Evolutionary conservation across 129 eudicot species (phyloP), one percentile per base, ranked within the genome.

Genomic region (Solidago caesia): DNA sequence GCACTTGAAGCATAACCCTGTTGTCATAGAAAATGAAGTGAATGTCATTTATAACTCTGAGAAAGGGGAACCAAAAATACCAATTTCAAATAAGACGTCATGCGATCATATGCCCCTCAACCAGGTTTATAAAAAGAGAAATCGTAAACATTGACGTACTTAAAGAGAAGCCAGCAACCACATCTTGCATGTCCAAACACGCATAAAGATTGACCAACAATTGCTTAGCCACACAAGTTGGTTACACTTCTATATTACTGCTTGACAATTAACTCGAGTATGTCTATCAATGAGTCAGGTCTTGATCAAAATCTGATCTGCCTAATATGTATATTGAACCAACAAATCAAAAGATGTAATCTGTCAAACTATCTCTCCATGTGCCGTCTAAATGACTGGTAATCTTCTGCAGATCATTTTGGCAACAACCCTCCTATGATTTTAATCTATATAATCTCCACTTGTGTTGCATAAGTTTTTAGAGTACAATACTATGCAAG

Each of bases 1-100:
- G 59, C 59, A 53, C 59, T 53, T 14, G 25, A 53, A 53, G 59
- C 59, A 53, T 21, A 53, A 53, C 59, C 59, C 59, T 53, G 59
- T 14, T 53, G 21, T 21, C 21, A 53, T 12, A 53, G 59, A 53
- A 53, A 53, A 53, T 11, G 59, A 53, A 53, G 59, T n/a, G 16
- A 53, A 53, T 7, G n/a, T 53, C 59, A 53, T 53, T 10, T 53
- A 53, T 53, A 53, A 53, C 16, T 53, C 21, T 53, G n/a, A 13
- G 16, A 53, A 3, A 51, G 14, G 59, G 59, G n/a, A 53, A 13
- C 59, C 2, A 21, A 53, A 12, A 53, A 53, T 53, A 53, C 3
- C 59, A 12, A 14, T 12, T 4, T 11, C 16, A 53, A 53, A n/a
- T 7, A 53, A 11, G 6, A 53, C 21, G 59, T 53, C 1, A 53